A percentile compares a stretch with the other conserved stretches of the same genome.
Evolutionary conservation across 768 basidiomycete genomes (phyloP).

Genomic region (Lactifluus piperatus): DNA sequence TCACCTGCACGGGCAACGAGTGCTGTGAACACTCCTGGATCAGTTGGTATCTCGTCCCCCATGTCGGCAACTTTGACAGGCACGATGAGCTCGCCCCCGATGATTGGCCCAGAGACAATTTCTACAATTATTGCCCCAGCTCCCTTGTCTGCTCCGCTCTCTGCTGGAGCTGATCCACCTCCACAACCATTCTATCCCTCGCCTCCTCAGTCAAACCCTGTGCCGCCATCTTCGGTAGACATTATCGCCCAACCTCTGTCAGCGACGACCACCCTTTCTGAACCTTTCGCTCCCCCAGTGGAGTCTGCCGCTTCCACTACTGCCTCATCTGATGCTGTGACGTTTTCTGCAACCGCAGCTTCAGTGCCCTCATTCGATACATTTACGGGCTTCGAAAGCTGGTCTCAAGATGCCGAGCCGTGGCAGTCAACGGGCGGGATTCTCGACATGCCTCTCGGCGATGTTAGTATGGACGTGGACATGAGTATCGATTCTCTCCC

Average conservation of each 20-base stretch:
- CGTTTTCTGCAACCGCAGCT: conserved; percentile 17
- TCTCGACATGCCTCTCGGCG: conserved; percentile 15
- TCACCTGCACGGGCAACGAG: conserved; percentile 11
- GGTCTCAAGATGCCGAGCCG: conserved; percentile 24
- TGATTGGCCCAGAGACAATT: neutral
- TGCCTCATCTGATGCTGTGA: conserved; percentile 10
- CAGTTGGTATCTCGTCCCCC: conserved; percentile 6
- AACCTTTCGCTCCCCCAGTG: conserved; percentile 4
- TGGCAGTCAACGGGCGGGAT: conserved; percentile 17
- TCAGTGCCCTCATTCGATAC: conserved; percentile 23
- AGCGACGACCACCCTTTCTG: neutral
- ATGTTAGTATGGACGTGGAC: conserved; percentile 25
- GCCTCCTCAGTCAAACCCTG: conserved; percentile 42
- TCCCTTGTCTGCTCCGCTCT: conserved; percentile 21
- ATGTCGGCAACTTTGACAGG: conserved; percentile 11
- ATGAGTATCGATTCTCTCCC: conserved; percentile 34
- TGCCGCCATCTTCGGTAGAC: conserved; percentile 3
- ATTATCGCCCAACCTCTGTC: neutral
- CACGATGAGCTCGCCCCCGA: conserved; percentile 8
- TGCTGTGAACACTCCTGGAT: conserved; percentile 13
- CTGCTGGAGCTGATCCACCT: conserved; percentile 21
- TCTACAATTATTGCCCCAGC: conserved; percentile 14
- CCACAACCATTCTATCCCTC: conserved; percentile 48
- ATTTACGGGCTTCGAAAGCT: conserved; percentile 38
- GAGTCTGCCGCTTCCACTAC: neutral